Conservation (phyloP, 2,329 filamentous ascomycete genomes). For the Neofusicoccum parvum region DNA sequence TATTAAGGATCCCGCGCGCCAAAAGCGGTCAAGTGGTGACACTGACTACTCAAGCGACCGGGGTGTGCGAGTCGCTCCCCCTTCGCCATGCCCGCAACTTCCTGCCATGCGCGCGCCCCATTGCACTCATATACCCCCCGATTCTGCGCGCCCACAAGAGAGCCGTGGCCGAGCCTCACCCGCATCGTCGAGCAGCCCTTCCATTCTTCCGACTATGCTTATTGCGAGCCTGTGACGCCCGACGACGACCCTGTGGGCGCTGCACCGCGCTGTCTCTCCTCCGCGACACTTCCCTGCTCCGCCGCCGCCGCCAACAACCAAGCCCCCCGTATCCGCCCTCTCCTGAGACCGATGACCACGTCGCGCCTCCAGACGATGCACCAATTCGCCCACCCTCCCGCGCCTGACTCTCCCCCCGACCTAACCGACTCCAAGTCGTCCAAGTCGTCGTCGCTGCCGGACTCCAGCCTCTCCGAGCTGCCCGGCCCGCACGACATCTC, state of each 20-base stretch:
- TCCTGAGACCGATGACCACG: slow-evolving; percentile 39
- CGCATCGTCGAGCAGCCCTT: slow-evolving; percentile 34
- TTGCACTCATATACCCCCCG: slow-evolving; percentile 22
- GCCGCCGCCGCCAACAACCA: slow-evolving; percentile 21
- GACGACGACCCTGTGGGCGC: slow-evolving; percentile 29
- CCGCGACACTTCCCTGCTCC: slow-evolving; percentile 22
- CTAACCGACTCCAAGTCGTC: slow-evolving; percentile 85
- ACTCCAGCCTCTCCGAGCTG: slow-evolving; percentile 70
- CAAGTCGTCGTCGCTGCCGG: slow-evolving; percentile 86
- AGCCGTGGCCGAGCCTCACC: slow-evolving; percentile 32
- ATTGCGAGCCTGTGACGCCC: slow-evolving; percentile 36
- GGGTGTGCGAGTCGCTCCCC: slow-evolving; percentile 17
- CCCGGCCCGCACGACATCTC: slow-evolving; percentile 65
- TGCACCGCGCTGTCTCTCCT: slow-evolving; percentile 30
- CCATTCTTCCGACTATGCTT: slow-evolving; percentile 29
- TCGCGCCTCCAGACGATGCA: slow-evolving; percentile 23
- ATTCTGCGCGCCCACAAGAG: slow-evolving; percentile 29
- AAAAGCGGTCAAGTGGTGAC: slow-evolving; percentile 20
- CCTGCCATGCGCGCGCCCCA: slow-evolving; percentile 15
- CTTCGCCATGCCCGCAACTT: slow-evolving; percentile 22
- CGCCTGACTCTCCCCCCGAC: slow-evolving; percentile 72
- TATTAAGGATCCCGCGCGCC: slow-evolving; percentile 22
- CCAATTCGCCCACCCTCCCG: slow-evolving; percentile 39
- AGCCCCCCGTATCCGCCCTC: slow-evolving; percentile 29
- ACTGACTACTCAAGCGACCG: slow-evolving; percentile 15